Evolutionary conservation across 371 early-diverging fungal genomes (phyloP), one percentile per base, ranked within the genome.

Genomic region (Syncephalastrum sp.): DNA sequence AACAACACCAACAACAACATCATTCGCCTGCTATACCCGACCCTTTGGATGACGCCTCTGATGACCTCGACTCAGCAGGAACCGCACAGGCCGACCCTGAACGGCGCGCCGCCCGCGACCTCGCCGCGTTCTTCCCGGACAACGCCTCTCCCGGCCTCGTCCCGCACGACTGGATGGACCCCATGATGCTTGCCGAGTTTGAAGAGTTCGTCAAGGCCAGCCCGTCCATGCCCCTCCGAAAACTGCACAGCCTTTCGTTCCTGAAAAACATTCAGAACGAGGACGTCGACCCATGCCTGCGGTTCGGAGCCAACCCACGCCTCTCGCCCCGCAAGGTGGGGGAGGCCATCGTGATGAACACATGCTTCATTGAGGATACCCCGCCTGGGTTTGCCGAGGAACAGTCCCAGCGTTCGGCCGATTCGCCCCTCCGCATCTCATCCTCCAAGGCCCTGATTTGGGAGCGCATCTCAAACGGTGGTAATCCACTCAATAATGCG

Each of bases 281-380:
- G 60, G 97, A 96, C 62, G 86, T 95, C 3, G 89, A 88, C 59
- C 91, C 95, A 3, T 94, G 94, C 65, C 79, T 96, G 55, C 82
- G 93, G 23, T 94, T 96, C 64, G 94, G 96, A 19, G 83, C 89
- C 33, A 88, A 82, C 44, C 87, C 94, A 15, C 85, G 93, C 25
- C 83, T 93, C 8, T 89, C 92, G 17, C 87, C 93, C 16, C 82
- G 85, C 42, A 91, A 89, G 63, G 79, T 96, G 33, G 79, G 90
- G n/a, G 95, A 96, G 55, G 92, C 95, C 29, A 92, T 96, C 54
- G 81, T 85, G 14, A 74, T 86, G 54, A 92, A 93, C 65, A 89
- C 87, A 10, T 83, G 88, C 48, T 87, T 81, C 54, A 85, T 91
- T 51, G 89, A 89, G 65, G 85, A 84, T 54, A 80, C 89, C 0